Conservation (phyloP, 768 basidiomycete species). For the Mrakia blollopis region DNA sequence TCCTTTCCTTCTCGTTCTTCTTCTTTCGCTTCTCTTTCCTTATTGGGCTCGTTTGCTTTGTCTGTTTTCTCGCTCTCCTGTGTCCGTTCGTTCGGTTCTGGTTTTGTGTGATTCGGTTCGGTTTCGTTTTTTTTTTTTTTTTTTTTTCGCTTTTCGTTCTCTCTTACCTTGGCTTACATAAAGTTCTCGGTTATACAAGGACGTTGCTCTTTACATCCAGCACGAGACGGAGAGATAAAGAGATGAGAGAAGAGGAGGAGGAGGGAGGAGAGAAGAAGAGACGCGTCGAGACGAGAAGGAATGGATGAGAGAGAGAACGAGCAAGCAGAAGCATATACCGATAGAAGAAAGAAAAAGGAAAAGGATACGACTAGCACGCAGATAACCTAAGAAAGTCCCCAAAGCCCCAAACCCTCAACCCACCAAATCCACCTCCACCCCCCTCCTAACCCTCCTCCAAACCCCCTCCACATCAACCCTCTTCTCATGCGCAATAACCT, state of each 20-base stretch:
- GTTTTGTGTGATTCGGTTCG: background rate
- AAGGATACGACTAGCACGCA: too few relatives aligned
- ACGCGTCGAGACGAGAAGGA: background rate
- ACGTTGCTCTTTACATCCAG: too few relatives aligned
- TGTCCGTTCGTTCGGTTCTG: background rate
- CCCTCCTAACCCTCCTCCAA: conserved; percentile 34
- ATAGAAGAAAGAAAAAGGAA: too few relatives aligned
- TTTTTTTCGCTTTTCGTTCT: background rate
- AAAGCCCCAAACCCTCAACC: too few relatives aligned
- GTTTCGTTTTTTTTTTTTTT: conserved; percentile 2
- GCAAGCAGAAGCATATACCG: background rate
- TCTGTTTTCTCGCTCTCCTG: background rate
- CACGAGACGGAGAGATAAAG: too few relatives aligned
- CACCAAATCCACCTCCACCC: conserved; percentile 23
- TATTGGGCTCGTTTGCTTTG: background rate
- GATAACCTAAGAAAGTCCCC: too few relatives aligned
- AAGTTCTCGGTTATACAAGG: too few relatives aligned
- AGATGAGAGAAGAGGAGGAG: too few relatives aligned
- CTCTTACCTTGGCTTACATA: background rate
- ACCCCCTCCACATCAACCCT: conserved; percentile 39
- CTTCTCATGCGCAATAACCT: conserved; percentile 32
- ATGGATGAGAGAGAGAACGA: too few relatives aligned
- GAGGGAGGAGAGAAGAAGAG: background rate
- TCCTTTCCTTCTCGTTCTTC: too few relatives aligned
- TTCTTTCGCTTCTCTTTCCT: too few relatives aligned